phyloP scores from a whole-genome alignment of 2,329 filamentous ascomycete species.

The Phaeosphaeriaceae sp. region DNA sequence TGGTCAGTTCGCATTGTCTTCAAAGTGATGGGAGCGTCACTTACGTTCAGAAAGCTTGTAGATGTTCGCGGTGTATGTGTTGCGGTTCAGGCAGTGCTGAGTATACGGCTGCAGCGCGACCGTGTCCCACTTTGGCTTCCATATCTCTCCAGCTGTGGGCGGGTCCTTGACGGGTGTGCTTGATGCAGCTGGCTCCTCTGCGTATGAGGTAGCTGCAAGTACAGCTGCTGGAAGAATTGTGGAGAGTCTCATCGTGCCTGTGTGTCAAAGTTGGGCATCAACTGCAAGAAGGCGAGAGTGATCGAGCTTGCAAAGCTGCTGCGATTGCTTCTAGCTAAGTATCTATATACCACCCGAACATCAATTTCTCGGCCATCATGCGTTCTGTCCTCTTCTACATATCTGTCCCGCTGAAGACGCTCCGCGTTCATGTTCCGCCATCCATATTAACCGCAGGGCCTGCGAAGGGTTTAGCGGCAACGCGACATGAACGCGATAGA shows the following conservation, averaged over 20 bases:
- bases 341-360: conserved; percentile 7
- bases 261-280: neutral
- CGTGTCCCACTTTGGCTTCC: conserved; percentile 38
- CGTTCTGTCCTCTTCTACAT: conserved; percentile 25
- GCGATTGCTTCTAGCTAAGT: neutral
- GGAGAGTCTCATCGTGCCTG: conserved; percentile 31
- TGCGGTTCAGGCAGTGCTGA: conserved; percentile 23
- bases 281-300: neutral
- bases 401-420: conserved; percentile 4
- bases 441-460: conserved; percentile 27
- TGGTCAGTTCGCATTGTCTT: neutral
- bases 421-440: conserved; percentile 16
- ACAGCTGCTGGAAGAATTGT: conserved; percentile 30
- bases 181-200: conserved; percentile 16
- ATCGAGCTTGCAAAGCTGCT: neutral
- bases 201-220: conserved; percentile 27
- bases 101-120: conserved; percentile 31
- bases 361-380: conserved; percentile 5
- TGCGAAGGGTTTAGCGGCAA: conserved; percentile 3
- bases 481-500: conserved; percentile 22
- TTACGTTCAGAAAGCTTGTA: conserved; percentile 37
- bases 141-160: conserved; percentile 38
- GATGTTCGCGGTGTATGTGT: conserved; percentile 34
- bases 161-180: conserved; percentile 26
- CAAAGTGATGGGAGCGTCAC: no score